These are phyloP conservation scores for Syncephalastrum monosporum DNA, from an alignment of 371 early-diverging fungal genomes.

Conservation along the genomic window DNA sequence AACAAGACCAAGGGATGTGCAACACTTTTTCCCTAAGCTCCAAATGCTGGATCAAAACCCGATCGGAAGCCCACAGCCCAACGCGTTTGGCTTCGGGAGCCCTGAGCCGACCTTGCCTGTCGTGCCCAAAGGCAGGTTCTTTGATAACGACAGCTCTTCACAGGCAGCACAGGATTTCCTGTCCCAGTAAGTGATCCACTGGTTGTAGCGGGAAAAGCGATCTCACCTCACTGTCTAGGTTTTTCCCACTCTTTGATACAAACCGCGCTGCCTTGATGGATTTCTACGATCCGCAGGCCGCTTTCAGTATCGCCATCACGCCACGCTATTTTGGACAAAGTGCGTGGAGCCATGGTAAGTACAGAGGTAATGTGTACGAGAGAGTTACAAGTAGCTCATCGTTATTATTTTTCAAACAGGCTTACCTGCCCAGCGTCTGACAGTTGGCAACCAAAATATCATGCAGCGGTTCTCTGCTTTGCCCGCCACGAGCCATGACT, in stretches of 20 bases:
- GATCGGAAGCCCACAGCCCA: not conserved
- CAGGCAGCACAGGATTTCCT: constrained; percentile 35
- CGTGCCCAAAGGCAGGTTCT: constrained; percentile 20
- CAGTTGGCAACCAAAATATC: constrained; percentile 25
- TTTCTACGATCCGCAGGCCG: constrained; percentile 34
- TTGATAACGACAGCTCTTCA: constrained; percentile 36
- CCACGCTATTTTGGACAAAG: constrained; percentile 23
- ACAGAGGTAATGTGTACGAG: not conserved
- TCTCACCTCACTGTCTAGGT: constrained; percentile 9
- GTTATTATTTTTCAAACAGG: not conserved
- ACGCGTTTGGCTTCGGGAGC: too few species aligned
- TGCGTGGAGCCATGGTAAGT: constrained; percentile 43
- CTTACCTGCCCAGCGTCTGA: constrained; percentile 11
- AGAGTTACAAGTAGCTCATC: too few species aligned
- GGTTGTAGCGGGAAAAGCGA: too few species aligned
- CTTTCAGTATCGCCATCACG: constrained; percentile 32
- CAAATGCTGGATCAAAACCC: constrained; percentile 33
- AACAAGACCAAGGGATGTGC: constrained; percentile 12
- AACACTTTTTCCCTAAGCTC: constrained; percentile 44
- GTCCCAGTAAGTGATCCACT: constrained; percentile 23
- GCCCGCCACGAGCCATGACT: constrained; percentile 50
- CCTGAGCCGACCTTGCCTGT: too few species aligned
- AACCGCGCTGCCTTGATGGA: constrained; percentile 35
- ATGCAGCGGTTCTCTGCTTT: constrained; percentile 36
- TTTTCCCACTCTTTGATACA: constrained; percentile 40